Conservation (phyloP, 1,284 basidiomycete genomes). For the Apiotrichum mycotoxinovorans region DNA sequence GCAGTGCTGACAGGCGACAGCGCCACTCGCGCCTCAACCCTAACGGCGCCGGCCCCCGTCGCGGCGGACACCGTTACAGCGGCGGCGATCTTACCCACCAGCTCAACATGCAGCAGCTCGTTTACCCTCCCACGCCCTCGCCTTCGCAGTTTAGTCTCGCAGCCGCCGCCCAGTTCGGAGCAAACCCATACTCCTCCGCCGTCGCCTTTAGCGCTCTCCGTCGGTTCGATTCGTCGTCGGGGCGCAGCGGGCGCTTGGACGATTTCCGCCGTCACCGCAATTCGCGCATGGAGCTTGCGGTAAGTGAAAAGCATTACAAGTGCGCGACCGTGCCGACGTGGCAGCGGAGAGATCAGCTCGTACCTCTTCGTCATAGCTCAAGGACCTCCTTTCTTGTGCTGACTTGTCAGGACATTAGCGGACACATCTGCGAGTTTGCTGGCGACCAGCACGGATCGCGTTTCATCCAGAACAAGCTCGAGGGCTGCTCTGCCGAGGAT, state of each 20-base stretch:
- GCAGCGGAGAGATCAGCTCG: too few relatives aligned
- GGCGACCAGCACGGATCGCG: slow-evolving; percentile 91
- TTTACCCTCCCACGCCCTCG: not conserved
- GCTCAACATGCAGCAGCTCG: not conserved
- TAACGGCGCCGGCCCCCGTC: not conserved
- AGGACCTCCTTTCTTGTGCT: not conserved
- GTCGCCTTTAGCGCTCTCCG: not conserved
- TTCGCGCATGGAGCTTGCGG: slow-evolving; percentile 72
- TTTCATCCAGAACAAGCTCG: slow-evolving; percentile 81
- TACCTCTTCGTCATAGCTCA: not conserved
- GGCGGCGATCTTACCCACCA: not conserved
- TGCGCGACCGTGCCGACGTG: too few relatives aligned
- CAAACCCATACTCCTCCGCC: not conserved
- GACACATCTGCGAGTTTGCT: slow-evolving; percentile 86
- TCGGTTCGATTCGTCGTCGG: not conserved
- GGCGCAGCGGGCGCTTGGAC: slow-evolving; percentile 68
- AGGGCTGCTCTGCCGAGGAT: slow-evolving; percentile 70
- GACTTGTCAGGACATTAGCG: slow-evolving; percentile 63
- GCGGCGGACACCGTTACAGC: not conserved
- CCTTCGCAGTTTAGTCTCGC: not conserved
- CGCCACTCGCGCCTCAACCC: not conserved
- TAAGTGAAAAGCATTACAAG: slow-evolving; percentile 51
- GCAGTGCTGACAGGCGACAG: not conserved
- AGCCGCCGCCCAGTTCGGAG: not conserved
- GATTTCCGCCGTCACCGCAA: slow-evolving; percentile 79